Base-by-base conservation (phyloP, 805 yeast species). In the Wickerhamiella nectarea region DNA sequence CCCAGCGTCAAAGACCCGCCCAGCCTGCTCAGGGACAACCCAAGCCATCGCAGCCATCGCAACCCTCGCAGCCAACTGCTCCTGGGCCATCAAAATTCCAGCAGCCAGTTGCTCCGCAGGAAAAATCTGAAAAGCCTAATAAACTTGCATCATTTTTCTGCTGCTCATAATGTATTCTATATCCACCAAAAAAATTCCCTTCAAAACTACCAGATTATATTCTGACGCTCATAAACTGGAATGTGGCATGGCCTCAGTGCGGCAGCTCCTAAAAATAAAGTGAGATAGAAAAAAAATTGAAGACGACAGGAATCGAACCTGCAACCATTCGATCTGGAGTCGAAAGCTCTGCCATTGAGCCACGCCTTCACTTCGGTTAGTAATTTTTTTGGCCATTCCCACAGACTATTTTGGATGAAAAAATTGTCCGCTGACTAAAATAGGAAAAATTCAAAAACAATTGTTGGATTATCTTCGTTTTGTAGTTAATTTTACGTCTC, bases 331-430 rank as follows among this genome's bases (percentile, higher is more conserved):
- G 43, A 39, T 39, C 43, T 39, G 43, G 43, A 39, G 43, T 39
- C 43, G 36, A 39, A 39, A 39, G 43, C 43, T 39, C 43, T 39
- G 36, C 43, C 43, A 39, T 39, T 39, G 43, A 39, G 43, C 43
- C 43, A 39, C 43, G 41, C 41, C 41, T 38, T 38, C 41, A n/a
- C 7, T n/a, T 8, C 10, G 10, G 20, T 17, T 33, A n/a, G 20
- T 33, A 25, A 11, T 21, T 8, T 21, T 21, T 21, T 6, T 21
- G 24, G n/a, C n/a, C n/a, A n/a, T n/a, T n/a, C n/a, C n/a, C n/a
- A n/a, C n/a, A n/a, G n/a, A n/a, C n/a, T n/a, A n/a, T n/a, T n/a
- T n/a, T n/a, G n/a, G n/a, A n/a, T 9, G 12, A 25, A 25, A 22
- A 22, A 22, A 9, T 6, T 22, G 25, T 6, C 25, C 9, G 25